Evolutionary conservation across 2,329 filamentous ascomycete species (phyloP).

Genomic region (Paraphaeosphaeria sporulosa): DNA sequence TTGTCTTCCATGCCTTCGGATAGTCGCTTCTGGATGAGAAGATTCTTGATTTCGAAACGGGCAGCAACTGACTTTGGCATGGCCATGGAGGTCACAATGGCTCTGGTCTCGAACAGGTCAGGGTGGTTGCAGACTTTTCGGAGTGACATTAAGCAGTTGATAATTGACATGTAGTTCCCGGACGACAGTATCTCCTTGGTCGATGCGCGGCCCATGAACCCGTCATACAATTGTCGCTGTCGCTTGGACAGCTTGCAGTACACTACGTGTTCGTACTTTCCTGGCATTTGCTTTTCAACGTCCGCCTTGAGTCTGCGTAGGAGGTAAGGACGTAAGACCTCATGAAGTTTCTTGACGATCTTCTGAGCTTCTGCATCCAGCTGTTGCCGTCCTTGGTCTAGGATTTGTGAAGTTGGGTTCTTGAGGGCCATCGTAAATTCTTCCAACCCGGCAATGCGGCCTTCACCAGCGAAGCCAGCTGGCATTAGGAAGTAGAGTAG

Average conservation of each 20-base stretch:
- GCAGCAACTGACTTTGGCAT: conserved; percentile 82
- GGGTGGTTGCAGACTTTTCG: conserved; percentile 99
- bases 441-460: conserved; percentile 91
- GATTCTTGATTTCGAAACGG: conserved; percentile 76
- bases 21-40: conserved; percentile 71
- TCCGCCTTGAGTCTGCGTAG: conserved; percentile 91
- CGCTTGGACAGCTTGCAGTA: conserved; percentile 95
- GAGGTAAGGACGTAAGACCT: conserved; percentile 90
- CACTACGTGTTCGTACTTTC: conserved; percentile 96
- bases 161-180: conserved; percentile 96
- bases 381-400: conserved; percentile 91
- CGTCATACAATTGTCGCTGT: conserved; percentile 94
- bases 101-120: conserved; percentile 92
- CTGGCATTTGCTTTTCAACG: conserved; percentile 98
- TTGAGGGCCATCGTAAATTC: conserved; percentile 98
- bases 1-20: conserved; percentile 69
- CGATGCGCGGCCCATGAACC: conserved; percentile 89
- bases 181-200: conserved; percentile 88
- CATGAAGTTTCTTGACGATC: conserved; percentile 92
- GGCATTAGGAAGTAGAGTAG: conserved; percentile 96
- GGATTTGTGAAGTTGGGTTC: conserved; percentile 92
- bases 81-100: conserved; percentile 95
- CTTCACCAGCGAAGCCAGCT: conserved; percentile 80
- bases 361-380: conserved; percentile 93
- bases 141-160: conserved; percentile 97